Percentiles rank a stretch among this genome's conserved stretches.
These are phyloP conservation scores for Thymus mandschuricus DNA, from an alignment of 257 asterid species.

Conservation along the genomic window DNA sequence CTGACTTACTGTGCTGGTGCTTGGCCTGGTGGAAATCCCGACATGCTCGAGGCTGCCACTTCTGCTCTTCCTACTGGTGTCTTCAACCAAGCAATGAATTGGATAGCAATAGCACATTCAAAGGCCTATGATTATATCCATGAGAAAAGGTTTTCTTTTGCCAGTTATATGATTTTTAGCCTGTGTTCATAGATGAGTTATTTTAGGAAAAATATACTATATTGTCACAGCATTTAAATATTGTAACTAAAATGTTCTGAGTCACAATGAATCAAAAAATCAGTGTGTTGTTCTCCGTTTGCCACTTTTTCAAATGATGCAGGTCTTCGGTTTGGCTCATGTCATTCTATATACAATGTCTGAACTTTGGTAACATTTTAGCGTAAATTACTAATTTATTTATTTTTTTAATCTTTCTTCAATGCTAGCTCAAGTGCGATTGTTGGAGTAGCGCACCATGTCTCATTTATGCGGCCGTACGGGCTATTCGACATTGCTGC, in stretches of 20 bases:
- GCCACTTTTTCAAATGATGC: no score
- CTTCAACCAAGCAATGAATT: constrained; percentile 81
- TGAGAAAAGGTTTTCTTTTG: constrained; percentile 64
- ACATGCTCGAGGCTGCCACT: constrained; percentile 92
- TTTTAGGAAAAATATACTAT: neutral
- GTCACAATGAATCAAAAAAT: no score
- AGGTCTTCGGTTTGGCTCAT: no score
- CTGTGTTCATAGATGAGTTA: neutral
- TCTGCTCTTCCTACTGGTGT: constrained; percentile 94
- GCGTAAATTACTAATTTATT: neutral
- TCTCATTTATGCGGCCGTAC: constrained; percentile 87
- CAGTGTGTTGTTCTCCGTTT: no score
- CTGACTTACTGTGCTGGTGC: constrained; percentile 97
- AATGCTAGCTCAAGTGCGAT: constrained; percentile 52
- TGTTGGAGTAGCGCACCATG: constrained; percentile 98
- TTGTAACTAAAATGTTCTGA: no score
- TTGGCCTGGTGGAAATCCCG: constrained; percentile 99
- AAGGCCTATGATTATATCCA: constrained; percentile 90
- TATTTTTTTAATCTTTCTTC: constrained; percentile 32
- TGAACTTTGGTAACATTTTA: neutral
- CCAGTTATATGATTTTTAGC: neutral
- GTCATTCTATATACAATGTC: no score
- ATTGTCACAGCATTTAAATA: no score
- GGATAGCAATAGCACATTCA: constrained; percentile 80
- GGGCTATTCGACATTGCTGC: constrained; percentile 92